phyloP scores from a whole-genome alignment of 805 yeast genomes.

The Monosporozyma solicola region DNA sequence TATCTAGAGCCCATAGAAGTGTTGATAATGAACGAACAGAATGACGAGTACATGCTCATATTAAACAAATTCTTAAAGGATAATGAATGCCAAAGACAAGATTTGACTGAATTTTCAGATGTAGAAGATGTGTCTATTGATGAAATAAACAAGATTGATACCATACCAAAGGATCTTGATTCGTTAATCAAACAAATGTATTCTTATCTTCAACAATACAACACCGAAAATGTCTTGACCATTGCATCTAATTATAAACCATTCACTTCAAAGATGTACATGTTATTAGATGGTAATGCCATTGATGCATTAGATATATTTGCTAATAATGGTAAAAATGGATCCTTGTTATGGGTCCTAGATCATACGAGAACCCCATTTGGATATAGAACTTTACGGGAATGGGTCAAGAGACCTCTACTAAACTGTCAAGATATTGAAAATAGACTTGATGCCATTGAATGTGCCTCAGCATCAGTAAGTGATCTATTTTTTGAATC shows the following conservation, averaged over 20 bases:
- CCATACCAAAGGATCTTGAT: slow-evolving; percentile 14
- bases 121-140: not conserved
- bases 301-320: slow-evolving; percentile 69
- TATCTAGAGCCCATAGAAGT: slow-evolving; percentile 76
- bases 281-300: slow-evolving; percentile 57
- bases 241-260: slow-evolving; percentile 41
- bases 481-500: slow-evolving; percentile 34
- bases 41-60: not conserved
- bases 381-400: slow-evolving; percentile 57
- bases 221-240: slow-evolving; percentile 46
- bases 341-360: slow-evolving; percentile 70
- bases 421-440: slow-evolving; percentile 44
- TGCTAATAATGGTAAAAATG: slow-evolving; percentile 47
- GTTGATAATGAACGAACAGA: slow-evolving; percentile 22
- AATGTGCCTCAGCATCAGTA: slow-evolving; percentile 33
- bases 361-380: slow-evolving; percentile 73
- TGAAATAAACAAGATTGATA: slow-evolving; percentile 13
- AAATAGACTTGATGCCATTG: slow-evolving; percentile 55
- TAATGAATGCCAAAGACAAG: slow-evolving; percentile 1
- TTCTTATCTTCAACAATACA: slow-evolving; percentile 53
- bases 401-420: slow-evolving; percentile 75
- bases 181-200: slow-evolving; percentile 37
- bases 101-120: not conserved
- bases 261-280: slow-evolving; percentile 36
- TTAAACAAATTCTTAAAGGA: not conserved